Percentiles rank a stretch among this genome's conserved stretches.
phyloP scores from a whole-genome alignment of 2,329 filamentous ascomycete species.

The Sporothrix schenckii region DNA sequence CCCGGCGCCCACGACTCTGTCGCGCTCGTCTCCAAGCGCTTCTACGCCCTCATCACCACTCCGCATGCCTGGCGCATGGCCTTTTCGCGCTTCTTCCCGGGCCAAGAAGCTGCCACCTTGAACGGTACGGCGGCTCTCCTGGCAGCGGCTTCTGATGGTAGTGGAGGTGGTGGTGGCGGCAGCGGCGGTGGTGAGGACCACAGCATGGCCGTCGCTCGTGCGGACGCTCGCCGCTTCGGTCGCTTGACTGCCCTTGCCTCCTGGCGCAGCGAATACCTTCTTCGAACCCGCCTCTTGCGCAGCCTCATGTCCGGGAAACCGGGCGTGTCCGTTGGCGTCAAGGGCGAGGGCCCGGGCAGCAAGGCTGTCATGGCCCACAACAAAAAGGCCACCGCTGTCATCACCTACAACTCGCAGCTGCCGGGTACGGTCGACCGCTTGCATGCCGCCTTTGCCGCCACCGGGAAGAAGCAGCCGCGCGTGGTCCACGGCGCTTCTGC shows the following conservation, averaged over 20 bases:
- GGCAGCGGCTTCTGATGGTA: neutral
- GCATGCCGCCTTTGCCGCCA: constrained; percentile 69
- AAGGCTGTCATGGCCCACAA: constrained; percentile 50
- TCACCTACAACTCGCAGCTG: constrained; percentile 85
- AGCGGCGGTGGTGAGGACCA: neutral
- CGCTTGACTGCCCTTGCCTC: constrained; percentile 82
- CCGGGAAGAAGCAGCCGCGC: constrained; percentile 70
- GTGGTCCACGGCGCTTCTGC: constrained; percentile 85
- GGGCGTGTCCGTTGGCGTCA: constrained; percentile 47
- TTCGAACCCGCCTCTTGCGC: constrained; percentile 80
- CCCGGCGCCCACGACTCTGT: constrained; percentile 81
- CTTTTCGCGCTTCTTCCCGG: constrained; percentile 88
- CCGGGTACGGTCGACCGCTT: constrained; percentile 77
- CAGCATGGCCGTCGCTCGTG: constrained; percentile 54
- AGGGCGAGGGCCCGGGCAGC: constrained; percentile 53
- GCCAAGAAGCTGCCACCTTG: constrained; percentile 53
- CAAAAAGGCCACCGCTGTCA: constrained; percentile 71
- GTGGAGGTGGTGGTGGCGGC: neutral
- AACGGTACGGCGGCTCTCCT: neutral
- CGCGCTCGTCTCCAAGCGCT: constrained; percentile 82
- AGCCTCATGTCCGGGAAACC: constrained; percentile 84
- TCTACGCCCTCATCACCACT: constrained; percentile 83
- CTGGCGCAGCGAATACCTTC: constrained; percentile 93
- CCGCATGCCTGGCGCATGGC: constrained; percentile 93
- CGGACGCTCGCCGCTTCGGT: constrained; percentile 77